These are phyloP conservation scores for Biscogniauxia mediterranea DNA, from an alignment of 2,329 filamentous ascomycete species.

Conservation along the genomic window DNA sequence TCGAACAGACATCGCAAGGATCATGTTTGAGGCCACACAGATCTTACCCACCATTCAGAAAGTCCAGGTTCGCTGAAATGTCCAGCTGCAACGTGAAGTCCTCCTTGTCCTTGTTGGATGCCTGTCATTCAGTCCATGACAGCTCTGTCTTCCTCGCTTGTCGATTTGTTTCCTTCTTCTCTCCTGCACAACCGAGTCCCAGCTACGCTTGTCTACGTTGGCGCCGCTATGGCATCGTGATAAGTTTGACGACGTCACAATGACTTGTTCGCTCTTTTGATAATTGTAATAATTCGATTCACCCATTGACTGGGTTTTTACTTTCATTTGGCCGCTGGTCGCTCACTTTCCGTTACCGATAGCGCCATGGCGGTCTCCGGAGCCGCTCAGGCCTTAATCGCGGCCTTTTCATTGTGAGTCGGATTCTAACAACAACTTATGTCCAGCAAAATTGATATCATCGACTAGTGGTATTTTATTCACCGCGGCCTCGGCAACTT, in stretches of 20 bases:
- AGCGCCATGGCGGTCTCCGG: conserved; percentile 45
- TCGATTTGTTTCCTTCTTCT: conserved; percentile 4
- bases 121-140: conserved; percentile 9
- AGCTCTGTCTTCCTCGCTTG: conserved; percentile 6
- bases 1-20: conserved; percentile 21
- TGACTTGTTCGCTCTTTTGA: conserved; percentile 31
- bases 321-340: conserved; percentile 29
- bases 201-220: conserved; percentile 15
- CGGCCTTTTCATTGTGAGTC: conserved; percentile 55
- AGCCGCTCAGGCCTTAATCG: conserved; percentile 48
- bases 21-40: conserved; percentile 22
- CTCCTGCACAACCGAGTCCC: conserved; percentile 13
- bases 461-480: conserved; percentile 49
- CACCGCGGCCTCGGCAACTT: conserved; percentile 48
- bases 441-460: conserved; percentile 29
- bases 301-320: conserved; percentile 49
- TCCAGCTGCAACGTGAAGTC: conserved; percentile 3
- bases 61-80: conserved; percentile 7
- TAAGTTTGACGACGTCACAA: conserved; percentile 10
- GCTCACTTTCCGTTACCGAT: conserved; percentile 24
- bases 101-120: conserved; percentile 3
- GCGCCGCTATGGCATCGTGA: conserved; percentile 19
- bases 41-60: conserved; percentile 12
- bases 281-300: conserved; percentile 30
- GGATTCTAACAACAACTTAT: not conserved